phyloP scores from a whole-genome alignment of 2,329 filamentous ascomycete species.

The Sporothrix inflata region DNA sequence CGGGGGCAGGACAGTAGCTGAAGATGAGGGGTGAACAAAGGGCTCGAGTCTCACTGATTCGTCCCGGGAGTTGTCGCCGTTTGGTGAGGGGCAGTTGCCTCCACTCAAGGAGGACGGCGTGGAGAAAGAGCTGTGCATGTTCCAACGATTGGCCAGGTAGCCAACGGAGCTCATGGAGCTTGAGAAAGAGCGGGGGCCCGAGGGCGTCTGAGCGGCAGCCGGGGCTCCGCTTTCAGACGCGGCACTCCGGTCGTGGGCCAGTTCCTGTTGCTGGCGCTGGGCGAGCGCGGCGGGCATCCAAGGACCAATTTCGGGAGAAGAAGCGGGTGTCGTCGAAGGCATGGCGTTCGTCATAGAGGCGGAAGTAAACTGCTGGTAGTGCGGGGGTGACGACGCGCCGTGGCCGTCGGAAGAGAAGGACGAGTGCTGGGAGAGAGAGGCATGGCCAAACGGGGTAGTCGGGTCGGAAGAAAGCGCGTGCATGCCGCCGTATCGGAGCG shows the following conservation, averaged over 20 bases:
- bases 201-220: background rate
- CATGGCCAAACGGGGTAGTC: slow-evolving; percentile 36
- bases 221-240: slow-evolving; percentile 8
- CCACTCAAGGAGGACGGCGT: slow-evolving; percentile 50
- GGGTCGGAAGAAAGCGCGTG: slow-evolving; percentile 55
- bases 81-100: slow-evolving; percentile 34
- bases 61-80: slow-evolving; percentile 36
- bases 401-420: slow-evolving; percentile 31
- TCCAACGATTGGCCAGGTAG: slow-evolving; percentile 62
- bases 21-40: slow-evolving; percentile 49
- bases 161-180: slow-evolving; percentile 43
- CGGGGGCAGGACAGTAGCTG: slow-evolving; percentile 39
- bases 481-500: slow-evolving; percentile 59
- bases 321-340: slow-evolving; percentile 34
- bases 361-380: slow-evolving; percentile 28
- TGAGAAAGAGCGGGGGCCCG: slow-evolving; percentile 32
- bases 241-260: background rate
- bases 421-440: slow-evolving; percentile 28
- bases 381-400: slow-evolving; percentile 31
- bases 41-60: slow-evolving; percentile 53
- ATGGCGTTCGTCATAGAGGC: slow-evolving; percentile 21
- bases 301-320: slow-evolving; percentile 36
- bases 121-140: slow-evolving; percentile 55
- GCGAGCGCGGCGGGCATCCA: slow-evolving; percentile 34
- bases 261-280: slow-evolving; percentile 21